Evolutionary conservation across 148 eudicot genomes (phyloP).

Genomic region (Chenopodium formosanum): DNA sequence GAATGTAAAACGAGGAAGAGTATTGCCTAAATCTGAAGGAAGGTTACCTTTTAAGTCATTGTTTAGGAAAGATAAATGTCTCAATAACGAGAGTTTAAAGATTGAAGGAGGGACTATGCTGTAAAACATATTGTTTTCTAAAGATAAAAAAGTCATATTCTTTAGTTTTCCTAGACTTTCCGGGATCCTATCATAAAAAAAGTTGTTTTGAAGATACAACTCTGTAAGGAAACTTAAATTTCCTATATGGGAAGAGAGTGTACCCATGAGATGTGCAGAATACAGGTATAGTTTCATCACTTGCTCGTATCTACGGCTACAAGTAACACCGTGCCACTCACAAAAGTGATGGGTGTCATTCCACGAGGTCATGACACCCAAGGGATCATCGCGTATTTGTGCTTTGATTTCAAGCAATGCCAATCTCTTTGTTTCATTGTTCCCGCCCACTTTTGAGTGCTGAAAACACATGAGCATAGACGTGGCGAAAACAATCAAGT

Average conservation of each 20-base stretch:
- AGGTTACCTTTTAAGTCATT: constrained; percentile 9
- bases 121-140: not conserved
- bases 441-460: not conserved
- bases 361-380: constrained; percentile 10
- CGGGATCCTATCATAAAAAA: not conserved
- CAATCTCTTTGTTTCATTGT: not conserved
- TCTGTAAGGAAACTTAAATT: constrained; percentile 16
- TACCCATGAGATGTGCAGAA: not conserved
- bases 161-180: not conserved
- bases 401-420: constrained; percentile 20
- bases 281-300: not conserved
- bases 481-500: not conserved
- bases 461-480: not conserved
- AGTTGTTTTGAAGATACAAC: not conserved
- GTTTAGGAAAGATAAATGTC: not conserved
- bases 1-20: not conserved
- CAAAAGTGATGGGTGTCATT: constrained; percentile 9
- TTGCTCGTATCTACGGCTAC: not conserved
- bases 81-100: constrained; percentile 8
- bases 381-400: constrained; percentile 11
- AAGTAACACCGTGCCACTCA: constrained; percentile 18
- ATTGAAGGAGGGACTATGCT: constrained; percentile 21
- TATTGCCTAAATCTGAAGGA: not conserved
- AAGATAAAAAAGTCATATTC: not conserved
- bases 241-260: constrained; percentile 16